Base-by-base conservation (phyloP, 306 rosid species). In the Sicyos baderoa region DNA sequence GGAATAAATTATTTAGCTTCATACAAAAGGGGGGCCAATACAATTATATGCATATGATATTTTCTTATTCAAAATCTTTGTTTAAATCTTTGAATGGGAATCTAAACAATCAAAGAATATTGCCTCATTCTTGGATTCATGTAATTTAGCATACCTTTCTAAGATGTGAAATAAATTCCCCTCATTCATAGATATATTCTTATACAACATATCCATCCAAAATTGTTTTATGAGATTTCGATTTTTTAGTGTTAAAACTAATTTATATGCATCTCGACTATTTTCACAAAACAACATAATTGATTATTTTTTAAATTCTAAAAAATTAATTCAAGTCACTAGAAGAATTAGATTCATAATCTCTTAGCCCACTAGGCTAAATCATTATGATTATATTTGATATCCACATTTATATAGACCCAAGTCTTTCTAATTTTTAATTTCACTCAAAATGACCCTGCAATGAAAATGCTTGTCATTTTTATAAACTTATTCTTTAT, bases 131-230 rank as follows among this genome's bases (percentile, higher is more conserved):
- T 42, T 64, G 29, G 49, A 64, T 64, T 64, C 19, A 65, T 19
- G 16, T 65, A 65, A 65, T 65, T 13, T 4, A 21, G 19, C 70
- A 2, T 19, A 6, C 54, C 44, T 58, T 42, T 65, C 7, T 19
- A 5, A 19, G 70, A 45, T 45, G 70, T 7, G 54, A 65, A 65
- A 21, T 12, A 65, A 65, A 63, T 63, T 42, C 70, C 37, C 54
- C 18, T 23, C 37, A 65, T 44, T 18, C 70, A 60, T 60, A n/a
- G 1, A 60, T 60, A 32, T 60, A 32, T 35, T 60, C 47, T 32
- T 7, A 32, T 15, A 60, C 67, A 32, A 8, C 47, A 29, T 35
- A 15, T 27, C 15, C 16, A 19, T 54, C 60, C 19, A 18, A 7
- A 3, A 0, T 42, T 58, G 42, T 58, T 14, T 25, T 25, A 58